These are phyloP conservation scores for Metroxylon sagu DNA, from an alignment of 176 grass and related monocot genomes.

Conservation along the genomic window DNA sequence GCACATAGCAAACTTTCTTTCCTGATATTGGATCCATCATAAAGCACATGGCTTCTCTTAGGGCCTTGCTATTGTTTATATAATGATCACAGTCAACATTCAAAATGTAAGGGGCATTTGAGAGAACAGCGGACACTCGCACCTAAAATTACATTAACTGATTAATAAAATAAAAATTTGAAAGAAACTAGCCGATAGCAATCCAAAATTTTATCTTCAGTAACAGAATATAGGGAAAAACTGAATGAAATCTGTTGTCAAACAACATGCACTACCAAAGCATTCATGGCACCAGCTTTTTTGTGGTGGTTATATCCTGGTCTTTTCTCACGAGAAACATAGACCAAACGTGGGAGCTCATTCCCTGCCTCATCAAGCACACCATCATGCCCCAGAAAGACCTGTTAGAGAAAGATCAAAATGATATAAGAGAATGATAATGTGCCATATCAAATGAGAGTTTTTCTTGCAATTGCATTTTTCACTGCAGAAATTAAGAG, in stretches of 20 bases:
- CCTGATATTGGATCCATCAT: conserved; percentile 43
- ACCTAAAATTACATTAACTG: conserved; percentile 19
- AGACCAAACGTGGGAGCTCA: conserved; percentile 30
- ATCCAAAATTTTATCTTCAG: background rate
- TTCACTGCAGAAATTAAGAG: too few relatives aligned
- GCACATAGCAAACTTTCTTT: conserved; percentile 44
- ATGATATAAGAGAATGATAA: conserved; percentile 2
- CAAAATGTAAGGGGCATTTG: conserved; percentile 45
- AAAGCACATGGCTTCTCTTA: conserved; percentile 50
- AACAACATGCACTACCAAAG: conserved; percentile 29
- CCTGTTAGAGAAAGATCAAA: conserved; percentile 3
- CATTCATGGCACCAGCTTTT: conserved; percentile 52
- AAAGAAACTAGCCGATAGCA: background rate
- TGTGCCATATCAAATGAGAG: too few relatives aligned
- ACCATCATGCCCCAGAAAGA: conserved; percentile 24
- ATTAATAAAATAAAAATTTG: conserved; percentile 4
- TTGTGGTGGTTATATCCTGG: conserved; percentile 46
- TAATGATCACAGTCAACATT: conserved; percentile 54
- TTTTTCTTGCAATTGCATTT: too few relatives aligned
- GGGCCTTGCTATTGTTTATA: conserved; percentile 44
- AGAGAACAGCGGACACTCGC: conserved; percentile 37
- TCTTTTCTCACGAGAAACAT: conserved; percentile 48
- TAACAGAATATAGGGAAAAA: background rate
- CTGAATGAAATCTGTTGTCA: background rate
- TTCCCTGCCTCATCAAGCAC: conserved; percentile 25